phyloP scores from a whole-genome alignment of 768 basidiomycete genomes.

The Daedaleopsis sinensis region DNA sequence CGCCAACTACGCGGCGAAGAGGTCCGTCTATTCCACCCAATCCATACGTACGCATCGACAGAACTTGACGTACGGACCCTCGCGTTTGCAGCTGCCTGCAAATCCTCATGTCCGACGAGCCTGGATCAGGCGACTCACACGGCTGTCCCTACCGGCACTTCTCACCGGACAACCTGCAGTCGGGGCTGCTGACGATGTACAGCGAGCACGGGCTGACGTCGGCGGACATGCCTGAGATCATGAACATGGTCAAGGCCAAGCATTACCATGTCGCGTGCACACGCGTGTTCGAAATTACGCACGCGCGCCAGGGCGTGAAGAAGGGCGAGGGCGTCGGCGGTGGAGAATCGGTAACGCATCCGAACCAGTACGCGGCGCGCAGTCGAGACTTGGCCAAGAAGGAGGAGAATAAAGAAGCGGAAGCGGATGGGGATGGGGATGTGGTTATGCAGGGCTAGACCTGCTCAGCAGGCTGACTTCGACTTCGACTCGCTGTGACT shows the following conservation, averaged over 20 bases:
- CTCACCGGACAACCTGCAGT: slow-evolving; percentile 78
- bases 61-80: slow-evolving; percentile 2
- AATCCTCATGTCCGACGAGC: slow-evolving; percentile 72
- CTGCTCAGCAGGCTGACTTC: no score
- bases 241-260: slow-evolving; percentile 71
- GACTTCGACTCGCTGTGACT: neutral
- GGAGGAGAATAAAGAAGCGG: slow-evolving; percentile 23
- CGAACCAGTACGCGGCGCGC: slow-evolving; percentile 84
- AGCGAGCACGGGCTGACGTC: slow-evolving; percentile 64
- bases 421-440: slow-evolving; percentile 40
- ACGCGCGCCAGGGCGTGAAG: slow-evolving; percentile 66
- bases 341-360: slow-evolving; percentile 90
- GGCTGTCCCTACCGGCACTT: slow-evolving; percentile 97
- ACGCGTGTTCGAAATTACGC: slow-evolving; percentile 94
- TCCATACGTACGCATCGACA: no score
- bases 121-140: slow-evolving; percentile 67
- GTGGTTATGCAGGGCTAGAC: slow-evolving; percentile 42
- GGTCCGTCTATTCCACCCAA: slow-evolving; percentile 46
- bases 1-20: slow-evolving; percentile 92
- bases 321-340: slow-evolving; percentile 89
- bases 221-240: slow-evolving; percentile 79
- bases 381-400: slow-evolving; percentile 64
- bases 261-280: slow-evolving; percentile 98
- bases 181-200: slow-evolving; percentile 72
- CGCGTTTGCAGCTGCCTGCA: slow-evolving; percentile 72